phyloP scores from a whole-genome alignment of 2,329 filamentous ascomycete genomes.

The Xylariaceae sp. region DNA sequence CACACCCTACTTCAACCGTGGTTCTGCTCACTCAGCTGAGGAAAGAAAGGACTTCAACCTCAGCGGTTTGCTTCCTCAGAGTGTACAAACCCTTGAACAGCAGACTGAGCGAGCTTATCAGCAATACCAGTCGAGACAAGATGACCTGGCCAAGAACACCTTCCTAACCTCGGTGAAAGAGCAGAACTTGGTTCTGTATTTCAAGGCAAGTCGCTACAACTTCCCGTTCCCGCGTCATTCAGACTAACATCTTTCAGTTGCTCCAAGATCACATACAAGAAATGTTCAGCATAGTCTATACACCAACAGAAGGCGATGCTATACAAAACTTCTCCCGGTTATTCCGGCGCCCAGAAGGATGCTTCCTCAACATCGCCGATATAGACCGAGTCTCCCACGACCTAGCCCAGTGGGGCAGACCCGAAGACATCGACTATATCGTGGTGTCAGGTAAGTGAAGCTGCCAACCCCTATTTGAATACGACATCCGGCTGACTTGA shows the following conservation, averaged over 20 bases:
- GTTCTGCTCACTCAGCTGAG: slow-evolving; percentile 68
- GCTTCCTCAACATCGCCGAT: slow-evolving; percentile 74
- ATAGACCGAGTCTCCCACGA: slow-evolving; percentile 63
- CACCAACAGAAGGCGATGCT: slow-evolving; percentile 84
- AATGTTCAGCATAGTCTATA: slow-evolving; percentile 90
- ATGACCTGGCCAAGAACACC: slow-evolving; percentile 78
- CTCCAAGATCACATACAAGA: slow-evolving; percentile 76
- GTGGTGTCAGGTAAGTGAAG: slow-evolving; percentile 68
- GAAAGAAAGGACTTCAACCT: slow-evolving; percentile 71
- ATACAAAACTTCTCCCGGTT: slow-evolving; percentile 80
- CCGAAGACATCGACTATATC: slow-evolving; percentile 82
- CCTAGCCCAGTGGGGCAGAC: slow-evolving; percentile 64
- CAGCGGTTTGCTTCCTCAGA: slow-evolving; percentile 68
- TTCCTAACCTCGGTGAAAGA: slow-evolving; percentile 83
- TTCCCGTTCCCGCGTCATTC: neutral
- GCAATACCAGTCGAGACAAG: slow-evolving; percentile 64
- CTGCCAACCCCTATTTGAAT: neutral
- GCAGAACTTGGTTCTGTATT: slow-evolving; percentile 83
- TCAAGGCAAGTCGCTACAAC: slow-evolving; percentile 49
- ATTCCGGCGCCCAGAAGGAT: slow-evolving; percentile 76
- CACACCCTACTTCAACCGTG: slow-evolving; percentile 75
- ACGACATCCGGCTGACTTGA: slow-evolving; percentile 15
- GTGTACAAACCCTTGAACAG: slow-evolving; percentile 72
- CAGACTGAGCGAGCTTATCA: slow-evolving; percentile 76
- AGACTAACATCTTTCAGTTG: slow-evolving; percentile 45